Evolutionary conservation across 495 filamentous ascomycete genomes (phyloP), one percentile per base, ranked within the genome.

Genomic region (Pyrenula aspistea): DNA sequence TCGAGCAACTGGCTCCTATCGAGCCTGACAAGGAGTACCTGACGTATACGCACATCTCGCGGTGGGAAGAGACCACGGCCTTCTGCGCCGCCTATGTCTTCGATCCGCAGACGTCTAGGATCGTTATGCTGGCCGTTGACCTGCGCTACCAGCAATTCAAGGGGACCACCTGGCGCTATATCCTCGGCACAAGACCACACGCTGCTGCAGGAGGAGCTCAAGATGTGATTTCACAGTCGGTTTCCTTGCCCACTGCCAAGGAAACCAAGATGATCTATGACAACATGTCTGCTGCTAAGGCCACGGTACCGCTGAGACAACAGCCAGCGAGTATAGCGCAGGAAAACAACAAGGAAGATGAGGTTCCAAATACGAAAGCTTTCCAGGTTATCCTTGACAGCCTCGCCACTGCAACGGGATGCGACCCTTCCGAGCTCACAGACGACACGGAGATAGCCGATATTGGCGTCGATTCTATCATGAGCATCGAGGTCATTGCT

Each of bases 391-490:
- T 52, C 22, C 58, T 67, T n/a, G 54, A 24, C 22, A 68, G 74
- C 23, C 65, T 76, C 25, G 60, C 69, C 2, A 64, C 71, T 22
- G 71, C 73, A 57, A 70, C 62, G 25, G 73, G 65, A 10, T 51
- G 73, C 52, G 59, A 60, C 12, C 15, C 66, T 1, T 51, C 57
- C 2, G 71, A 74, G 22, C 54, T 74, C 15, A 65, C 65, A 10
- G 61, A 68, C 48, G 60, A 68, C 51, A 56, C 58, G 2, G 62
- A 24, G 1, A 59, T 74, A 54, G 61, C 66, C 12, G 70, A 71
- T 52, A 49, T 76, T 48, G 74, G 74, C 2, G 62, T 77, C 19
- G 74, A 77, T 55, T 72, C 68, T 15, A 68, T 77, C 23, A 54
- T 76, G 53, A 20, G 8, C 19, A 21, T 52, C 19, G 50, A 21